Percentiles rank a stretch among this genome's conserved stretches.
These are phyloP conservation scores for Porodaedalea pini DNA, from an alignment of 1,284 basidiomycete species.

Conservation along the genomic window DNA sequence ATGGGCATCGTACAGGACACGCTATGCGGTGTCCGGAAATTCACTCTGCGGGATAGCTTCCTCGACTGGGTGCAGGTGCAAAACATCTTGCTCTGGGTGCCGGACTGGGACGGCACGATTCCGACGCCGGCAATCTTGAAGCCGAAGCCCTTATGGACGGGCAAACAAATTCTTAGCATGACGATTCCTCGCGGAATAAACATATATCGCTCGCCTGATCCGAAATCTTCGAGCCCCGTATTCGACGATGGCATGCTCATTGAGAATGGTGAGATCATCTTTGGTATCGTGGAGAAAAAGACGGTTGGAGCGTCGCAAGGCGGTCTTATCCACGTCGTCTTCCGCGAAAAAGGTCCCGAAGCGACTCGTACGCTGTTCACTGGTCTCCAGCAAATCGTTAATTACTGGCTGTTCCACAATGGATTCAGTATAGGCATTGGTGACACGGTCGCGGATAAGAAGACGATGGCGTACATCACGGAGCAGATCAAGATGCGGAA, in stretches of 20 bases:
- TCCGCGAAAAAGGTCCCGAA: conserved; percentile 96
- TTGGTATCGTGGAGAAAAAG: conserved; percentile 96
- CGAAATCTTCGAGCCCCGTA: conserved; percentile 76
- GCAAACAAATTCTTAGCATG: conserved; percentile 95
- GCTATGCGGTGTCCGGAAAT: conserved; percentile 95
- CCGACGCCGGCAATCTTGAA: conserved; percentile 95
- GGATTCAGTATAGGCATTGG: conserved; percentile 99
- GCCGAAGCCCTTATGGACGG: conserved; percentile 97
- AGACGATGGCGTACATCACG: conserved; percentile 86
- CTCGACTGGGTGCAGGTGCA: conserved; percentile 94
- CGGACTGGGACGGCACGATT: conserved; percentile 93
- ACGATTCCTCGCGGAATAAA: conserved; percentile 96
- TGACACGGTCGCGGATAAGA: conserved; percentile 92
- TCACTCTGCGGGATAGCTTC: conserved; percentile 92
- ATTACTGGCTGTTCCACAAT: conserved; percentile 98
- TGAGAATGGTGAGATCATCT: conserved; percentile 96
- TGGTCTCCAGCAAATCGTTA: conserved; percentile 92
- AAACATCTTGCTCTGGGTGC: conserved; percentile 96
- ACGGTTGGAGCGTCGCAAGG: conserved; percentile 94
- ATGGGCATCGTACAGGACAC: conserved; percentile 99
- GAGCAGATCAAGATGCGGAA: conserved; percentile 83
- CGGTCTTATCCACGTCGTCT: conserved; percentile 95
- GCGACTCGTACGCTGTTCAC: conserved; percentile 92
- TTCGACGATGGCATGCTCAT: conserved; percentile 95
- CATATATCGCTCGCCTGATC: conserved; percentile 78